Percentiles rank a stretch among this genome's conserved stretches.
These are phyloP conservation scores for Melastoma malabathricum DNA, from an alignment of 345 rosid genomes.

Conservation along the genomic window DNA sequence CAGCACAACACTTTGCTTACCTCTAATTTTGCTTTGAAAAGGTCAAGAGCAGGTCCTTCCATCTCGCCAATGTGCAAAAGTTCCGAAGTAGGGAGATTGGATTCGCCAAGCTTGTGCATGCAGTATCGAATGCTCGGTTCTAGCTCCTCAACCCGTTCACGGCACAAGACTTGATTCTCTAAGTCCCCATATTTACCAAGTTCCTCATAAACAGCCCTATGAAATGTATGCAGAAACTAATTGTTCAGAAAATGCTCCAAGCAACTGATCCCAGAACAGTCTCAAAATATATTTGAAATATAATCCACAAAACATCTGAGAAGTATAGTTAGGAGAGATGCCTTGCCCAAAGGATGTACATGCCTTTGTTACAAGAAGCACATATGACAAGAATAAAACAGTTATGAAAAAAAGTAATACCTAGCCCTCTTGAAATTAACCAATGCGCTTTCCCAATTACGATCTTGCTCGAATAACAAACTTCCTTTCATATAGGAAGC, in stretches of 20 bases:
- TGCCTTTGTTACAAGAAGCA: background rate
- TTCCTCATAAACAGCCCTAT: constrained; percentile 94
- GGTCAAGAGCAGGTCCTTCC: constrained; percentile 98
- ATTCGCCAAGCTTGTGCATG: constrained; percentile 82
- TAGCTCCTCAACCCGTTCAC: constrained; percentile 93
- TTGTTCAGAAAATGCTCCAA: too few species aligned
- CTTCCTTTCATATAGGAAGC: constrained; percentile 96
- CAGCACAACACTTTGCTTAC: constrained; percentile 13
- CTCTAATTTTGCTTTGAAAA: constrained; percentile 90
- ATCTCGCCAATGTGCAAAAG: constrained; percentile 86
- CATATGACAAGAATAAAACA: background rate
- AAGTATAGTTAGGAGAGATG: background rate
- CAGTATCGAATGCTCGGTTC: constrained; percentile 92
- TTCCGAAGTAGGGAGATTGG: constrained; percentile 82
- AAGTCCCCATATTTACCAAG: constrained; percentile 95
- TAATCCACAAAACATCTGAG: too few species aligned
- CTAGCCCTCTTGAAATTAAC: constrained; percentile 86
- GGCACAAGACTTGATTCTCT: constrained; percentile 92
- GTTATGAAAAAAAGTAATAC: constrained; percentile 25
- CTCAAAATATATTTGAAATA: too few species aligned
- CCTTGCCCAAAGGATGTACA: background rate
- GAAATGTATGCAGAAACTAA: background rate
- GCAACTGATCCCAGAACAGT: too few species aligned
- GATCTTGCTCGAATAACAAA: constrained; percentile 91
- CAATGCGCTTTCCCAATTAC: constrained; percentile 85